Evolutionary conservation across 768 basidiomycete species (phyloP), one percentile per base, ranked within the genome.

Genomic region (Favolaschia claudopus): DNA sequence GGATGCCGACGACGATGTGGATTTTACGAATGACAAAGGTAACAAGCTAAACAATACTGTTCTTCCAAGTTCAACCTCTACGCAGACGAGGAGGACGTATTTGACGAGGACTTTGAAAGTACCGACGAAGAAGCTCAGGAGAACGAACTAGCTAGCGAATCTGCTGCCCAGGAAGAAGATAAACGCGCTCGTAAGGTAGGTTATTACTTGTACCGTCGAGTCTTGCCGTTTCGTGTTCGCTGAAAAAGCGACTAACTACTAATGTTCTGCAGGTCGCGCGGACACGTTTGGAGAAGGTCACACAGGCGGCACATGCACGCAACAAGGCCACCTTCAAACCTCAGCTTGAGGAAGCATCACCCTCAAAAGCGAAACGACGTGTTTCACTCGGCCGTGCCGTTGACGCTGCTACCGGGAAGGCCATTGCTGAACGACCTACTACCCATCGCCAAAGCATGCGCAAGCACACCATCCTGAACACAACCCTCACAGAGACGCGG

Each of bases 71-170:
- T 44, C 25, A 49, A 15, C 44, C 42, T 50, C 28, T 39, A 14
- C 43, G 43, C 67, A 92, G 93, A 91, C 48, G 93, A 95, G 70
- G 87, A 91, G 63, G 92, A 94, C 67, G 70, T 89, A 8, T 92
- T 93, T 58, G 92, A 83, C 63, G 91, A 89, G 10, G 93, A 95
- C 70, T 95, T 95, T 67, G 90, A 87, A 61, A 91, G 89, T 63
- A 94, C 93, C 0, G 93, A 94, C 56, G 92, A 92, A 37, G 88
- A 88, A 58, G 79, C 83, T 1, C 81, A 82, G n/a, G 81, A 82
- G 24, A 83, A 82, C 12, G 75, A 77, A 17, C 84, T 84, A 6
- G 79, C 75, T 5, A 88, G 77, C 1, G 92, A 93, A 66, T 80
- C 74, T 37, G 76, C 74, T n/a, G 76, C 82, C 5, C 72, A 76